Base-by-base conservation (phyloP, 169 alveolate genomes). In the Plasmodium vivax region DNA sequence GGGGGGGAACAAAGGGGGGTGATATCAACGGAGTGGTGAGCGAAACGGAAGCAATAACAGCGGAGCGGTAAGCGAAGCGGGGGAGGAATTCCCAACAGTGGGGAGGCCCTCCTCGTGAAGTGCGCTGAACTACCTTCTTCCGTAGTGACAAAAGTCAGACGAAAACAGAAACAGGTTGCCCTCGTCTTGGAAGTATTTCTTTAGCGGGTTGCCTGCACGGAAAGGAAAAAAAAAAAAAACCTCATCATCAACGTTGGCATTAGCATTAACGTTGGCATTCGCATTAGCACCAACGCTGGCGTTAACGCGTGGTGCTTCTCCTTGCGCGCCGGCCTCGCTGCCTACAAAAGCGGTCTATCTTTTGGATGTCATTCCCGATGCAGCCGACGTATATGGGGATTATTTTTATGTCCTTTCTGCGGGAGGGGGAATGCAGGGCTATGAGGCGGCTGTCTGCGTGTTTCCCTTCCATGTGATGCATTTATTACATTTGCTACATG, bases 141-240 rank as follows among this genome's bases (percentile, higher is more conserved):
- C 99, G 98, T 98, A 98, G 84, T 98, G 99, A 88, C 99, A 98
- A 92, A 98, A 98, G 85, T 98, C 99, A 43, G 98, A 96, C 12
- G 99, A 98, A 79, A 98, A 95, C 16, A 98, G 95, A 94, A 98
- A 98, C 5, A 97, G 43, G 77, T 92, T 97, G 47, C 84, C 96
- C 92, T 95, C 95, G 74, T 96, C 97, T 75, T 84, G 93, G 90
- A 98, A 97, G 92, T 96, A 98, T 79, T 94, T 97, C 34, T 96
- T 97, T 45, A 98, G 87, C 16, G 98, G 96, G 36, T 93, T 75
- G 19, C 98, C 99, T 92, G 91, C 79, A 23, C 82, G n/a, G 47
- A 81, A 16, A 90, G 82, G 85, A 36, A 82, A 85, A 16, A 90
- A 84, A 88, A 43, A 84, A 88, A 62, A 96, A 72, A 62, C n/a